These are phyloP conservation scores for Pleurotus tuber-regium DNA, from an alignment of 768 basidiomycete species.

Conservation along the genomic window DNA sequence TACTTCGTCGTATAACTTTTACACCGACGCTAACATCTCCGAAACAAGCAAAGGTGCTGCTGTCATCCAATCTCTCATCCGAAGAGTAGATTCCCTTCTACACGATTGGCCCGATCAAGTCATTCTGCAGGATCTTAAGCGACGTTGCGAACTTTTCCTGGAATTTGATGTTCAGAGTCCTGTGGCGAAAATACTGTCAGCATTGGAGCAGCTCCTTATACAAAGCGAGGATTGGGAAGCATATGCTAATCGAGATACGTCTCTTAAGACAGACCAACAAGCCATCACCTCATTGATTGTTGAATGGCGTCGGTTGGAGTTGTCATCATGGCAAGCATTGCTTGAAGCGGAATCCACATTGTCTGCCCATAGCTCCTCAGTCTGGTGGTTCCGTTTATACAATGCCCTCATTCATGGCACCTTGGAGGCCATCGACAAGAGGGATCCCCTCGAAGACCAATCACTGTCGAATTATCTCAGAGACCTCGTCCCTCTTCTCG, in stretches of 20 bases:
- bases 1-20: slow-evolving; percentile 64
- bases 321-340: slow-evolving; percentile 82
- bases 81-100: slow-evolving; percentile 54
- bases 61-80: slow-evolving; percentile 48
- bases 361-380: slow-evolving; percentile 45
- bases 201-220: slow-evolving; percentile 79
- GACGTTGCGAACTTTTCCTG: slow-evolving; percentile 67
- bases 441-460: slow-evolving; percentile 25
- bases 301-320: slow-evolving; percentile 86
- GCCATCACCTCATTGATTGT: slow-evolving; percentile 73
- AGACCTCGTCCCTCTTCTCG: slow-evolving; percentile 71
- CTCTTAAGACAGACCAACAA: slow-evolving; percentile 65
- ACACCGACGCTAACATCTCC: slow-evolving; percentile 68
- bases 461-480: slow-evolving; percentile 52
- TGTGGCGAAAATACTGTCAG: slow-evolving; percentile 77
- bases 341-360: slow-evolving; percentile 66
- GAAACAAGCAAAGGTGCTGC: slow-evolving; percentile 64
- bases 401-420: slow-evolving; percentile 70
- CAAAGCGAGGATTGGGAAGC: slow-evolving; percentile 97
- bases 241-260: slow-evolving; percentile 90
- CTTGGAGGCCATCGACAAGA: slow-evolving; percentile 43
- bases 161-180: slow-evolving; percentile 62
- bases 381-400: slow-evolving; percentile 92
- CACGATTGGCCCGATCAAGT: slow-evolving; percentile 96
- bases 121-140: slow-evolving; percentile 83